Evolutionary conservation across 495 filamentous ascomycete species (phyloP).

Genomic region (Podospora appendiculata): DNA sequence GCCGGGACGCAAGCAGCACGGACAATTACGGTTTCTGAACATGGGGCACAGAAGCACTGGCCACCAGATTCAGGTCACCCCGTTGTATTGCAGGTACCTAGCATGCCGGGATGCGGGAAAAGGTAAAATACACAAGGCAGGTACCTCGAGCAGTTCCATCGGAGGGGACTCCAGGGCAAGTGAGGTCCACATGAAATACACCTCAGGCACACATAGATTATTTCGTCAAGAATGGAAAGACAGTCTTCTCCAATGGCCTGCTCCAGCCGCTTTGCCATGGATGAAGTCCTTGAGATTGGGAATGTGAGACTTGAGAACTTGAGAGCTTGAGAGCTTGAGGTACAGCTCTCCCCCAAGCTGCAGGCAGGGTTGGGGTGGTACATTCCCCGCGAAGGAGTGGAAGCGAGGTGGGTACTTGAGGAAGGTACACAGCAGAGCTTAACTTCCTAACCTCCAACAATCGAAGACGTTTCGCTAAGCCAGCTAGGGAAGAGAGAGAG

Average conservation of each 20-base stretch:
- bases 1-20: constrained; percentile 12
- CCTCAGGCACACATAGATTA: no score
- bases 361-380: constrained; percentile 15
- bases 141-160: constrained; percentile 1
- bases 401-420: constrained; percentile 13
- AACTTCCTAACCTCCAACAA: no score
- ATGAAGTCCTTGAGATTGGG: no score
- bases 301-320: no score
- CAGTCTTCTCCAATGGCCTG: no score
- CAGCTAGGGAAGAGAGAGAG: background rate
- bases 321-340: background rate
- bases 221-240: no score
- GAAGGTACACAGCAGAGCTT: background rate
- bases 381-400: constrained; percentile 18
- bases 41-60: constrained; percentile 6
- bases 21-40: constrained; percentile 6
- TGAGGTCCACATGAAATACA: no score
- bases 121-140: background rate
- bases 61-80: constrained; percentile 6
- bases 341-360: constrained; percentile 2
- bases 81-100: constrained; percentile 17
- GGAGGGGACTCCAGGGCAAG: no score
- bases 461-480: constrained; percentile 6
- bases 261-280: no score
- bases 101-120: background rate